Conservation (phyloP, 192 early-diverging fungal species). For the Mortierella hygrophila region DNA sequence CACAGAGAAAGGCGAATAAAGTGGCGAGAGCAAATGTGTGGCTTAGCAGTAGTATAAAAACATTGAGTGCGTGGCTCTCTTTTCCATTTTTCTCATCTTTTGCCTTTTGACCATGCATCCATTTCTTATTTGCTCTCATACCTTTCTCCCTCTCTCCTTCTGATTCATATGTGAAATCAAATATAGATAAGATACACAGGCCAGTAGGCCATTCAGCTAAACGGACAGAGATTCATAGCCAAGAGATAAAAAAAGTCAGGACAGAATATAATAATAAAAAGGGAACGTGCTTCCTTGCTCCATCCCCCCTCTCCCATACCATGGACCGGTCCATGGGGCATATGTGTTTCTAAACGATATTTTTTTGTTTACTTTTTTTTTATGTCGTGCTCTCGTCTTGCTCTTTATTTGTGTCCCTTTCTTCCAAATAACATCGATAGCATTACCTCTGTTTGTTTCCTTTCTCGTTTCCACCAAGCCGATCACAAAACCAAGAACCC, state of each 20-base stretch:
- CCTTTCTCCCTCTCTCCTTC: background rate
- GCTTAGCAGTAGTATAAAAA: constrained; percentile 9
- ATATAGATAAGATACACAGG: background rate
- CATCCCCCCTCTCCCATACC: background rate
- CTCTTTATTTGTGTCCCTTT: background rate
- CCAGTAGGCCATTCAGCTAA: too few relatives aligned
- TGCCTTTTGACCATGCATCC: background rate
- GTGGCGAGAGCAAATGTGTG: background rate
- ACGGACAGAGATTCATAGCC: too few relatives aligned
- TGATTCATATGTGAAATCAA: background rate
- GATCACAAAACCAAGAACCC: background rate
- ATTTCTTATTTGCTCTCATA: background rate
- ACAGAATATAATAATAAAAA: background rate
- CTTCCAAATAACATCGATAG: background rate
- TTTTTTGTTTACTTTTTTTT: background rate
- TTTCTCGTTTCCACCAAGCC: too few relatives aligned
- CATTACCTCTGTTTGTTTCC: background rate
- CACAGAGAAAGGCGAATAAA: too few relatives aligned
- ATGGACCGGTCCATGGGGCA: background rate
- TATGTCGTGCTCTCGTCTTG: background rate
- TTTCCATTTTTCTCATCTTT: background rate
- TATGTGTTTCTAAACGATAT: background rate
- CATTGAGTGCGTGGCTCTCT: background rate
- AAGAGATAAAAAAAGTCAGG: too few relatives aligned
- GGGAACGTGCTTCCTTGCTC: background rate